Evolutionary conservation across 768 basidiomycete species (phyloP).

Genomic region (Calocera cornea): DNA sequence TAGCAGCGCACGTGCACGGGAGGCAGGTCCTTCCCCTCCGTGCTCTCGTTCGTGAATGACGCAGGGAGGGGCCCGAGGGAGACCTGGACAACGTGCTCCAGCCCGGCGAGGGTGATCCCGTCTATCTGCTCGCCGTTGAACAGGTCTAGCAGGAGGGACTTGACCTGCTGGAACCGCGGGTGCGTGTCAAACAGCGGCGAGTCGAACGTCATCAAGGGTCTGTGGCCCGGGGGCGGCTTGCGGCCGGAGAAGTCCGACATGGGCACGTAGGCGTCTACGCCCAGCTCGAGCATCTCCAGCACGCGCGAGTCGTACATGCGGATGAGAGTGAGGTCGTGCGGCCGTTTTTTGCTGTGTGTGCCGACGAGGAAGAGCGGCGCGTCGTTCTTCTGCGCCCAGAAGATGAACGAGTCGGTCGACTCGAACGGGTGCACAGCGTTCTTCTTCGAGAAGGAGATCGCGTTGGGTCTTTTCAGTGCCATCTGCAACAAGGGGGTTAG

Average conservation of each 20-base stretch:
- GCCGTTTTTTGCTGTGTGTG: conserved; percentile 87
- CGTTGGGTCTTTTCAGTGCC: conserved; percentile 82
- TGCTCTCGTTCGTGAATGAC: conserved; percentile 34
- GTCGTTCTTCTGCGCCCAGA: conserved; percentile 91
- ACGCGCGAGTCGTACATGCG: conserved; percentile 76
- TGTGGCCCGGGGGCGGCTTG: conserved; percentile 80
- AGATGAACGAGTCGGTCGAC: conserved; percentile 65
- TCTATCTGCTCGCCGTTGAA: conserved; percentile 83
- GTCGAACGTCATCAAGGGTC: conserved; percentile 90
- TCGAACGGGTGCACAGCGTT: conserved; percentile 88
- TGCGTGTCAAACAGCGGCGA: conserved; percentile 91
- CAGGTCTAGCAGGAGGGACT: conserved; percentile 78
- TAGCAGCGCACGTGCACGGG: conserved; percentile 82
- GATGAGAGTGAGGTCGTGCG: conserved; percentile 70
- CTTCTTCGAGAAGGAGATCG: conserved; percentile 88
- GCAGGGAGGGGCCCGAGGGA: conserved; percentile 53
- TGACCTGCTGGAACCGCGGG: conserved; percentile 80
- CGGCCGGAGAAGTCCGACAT: conserved; percentile 78
- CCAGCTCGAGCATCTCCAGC: conserved; percentile 90
- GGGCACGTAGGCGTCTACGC: conserved; percentile 63
- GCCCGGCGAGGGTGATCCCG: conserved; percentile 65
- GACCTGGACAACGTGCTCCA: conserved; percentile 80
- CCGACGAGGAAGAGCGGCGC: conserved; percentile 83
- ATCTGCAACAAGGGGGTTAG: conserved; percentile 42
- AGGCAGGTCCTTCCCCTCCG: conserved; percentile 37